Evolutionary conservation across 2,329 filamentous ascomycete genomes (phyloP), one percentile per base, ranked within the genome.

Genomic region (Aspergillus piperis): DNA sequence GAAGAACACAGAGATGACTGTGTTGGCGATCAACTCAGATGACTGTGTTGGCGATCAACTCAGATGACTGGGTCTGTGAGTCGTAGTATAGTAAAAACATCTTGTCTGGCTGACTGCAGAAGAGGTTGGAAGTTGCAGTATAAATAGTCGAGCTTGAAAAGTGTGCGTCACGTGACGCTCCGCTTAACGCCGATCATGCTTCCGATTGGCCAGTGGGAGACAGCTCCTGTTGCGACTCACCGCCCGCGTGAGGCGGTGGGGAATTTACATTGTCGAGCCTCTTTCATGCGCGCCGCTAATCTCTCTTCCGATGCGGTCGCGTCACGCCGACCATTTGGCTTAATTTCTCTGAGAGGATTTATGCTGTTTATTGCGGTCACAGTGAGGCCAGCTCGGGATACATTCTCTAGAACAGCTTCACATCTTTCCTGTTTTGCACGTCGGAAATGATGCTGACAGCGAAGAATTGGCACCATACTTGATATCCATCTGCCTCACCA

Each of bases 131-230:
- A 62, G 51, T 65, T 58, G 63, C 59, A 65, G 61, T 57, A 66
- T 66, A 65, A 66, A 64, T 66, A 65, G 51, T 58, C 54, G 49
- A 47, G 49, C 19, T 30, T 27, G 56, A 66, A 13, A 36, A 36
- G 51, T 71, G 71, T 73, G 71, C 66, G 67, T 70, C 71, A 73
- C 70, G 64, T 73, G 71, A 72, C 54, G 10, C 50, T n/a, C 57
- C 63, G 65, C 65, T 68, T 66, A 68, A 64, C 54, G 52, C 61
- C 3, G 11, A 62, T 56, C 59, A 56, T 52, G 51, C 10, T 8
- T 5, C 8, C 64, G 50, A 68, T 64, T 66, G 66, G 68, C 50
- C 62, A 53, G 32, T 17, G 50, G 8, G 19, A 23, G 23, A 25
- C 27, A 15, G 23, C 17, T 32, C 36, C 39, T 13, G n/a, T 21